A percentile compares a stretch with the other conserved stretches of the same genome.
Conservation (phyloP, 495 filamentous ascomycete genomes). For the Aspergillus olivimuriae region DNA sequence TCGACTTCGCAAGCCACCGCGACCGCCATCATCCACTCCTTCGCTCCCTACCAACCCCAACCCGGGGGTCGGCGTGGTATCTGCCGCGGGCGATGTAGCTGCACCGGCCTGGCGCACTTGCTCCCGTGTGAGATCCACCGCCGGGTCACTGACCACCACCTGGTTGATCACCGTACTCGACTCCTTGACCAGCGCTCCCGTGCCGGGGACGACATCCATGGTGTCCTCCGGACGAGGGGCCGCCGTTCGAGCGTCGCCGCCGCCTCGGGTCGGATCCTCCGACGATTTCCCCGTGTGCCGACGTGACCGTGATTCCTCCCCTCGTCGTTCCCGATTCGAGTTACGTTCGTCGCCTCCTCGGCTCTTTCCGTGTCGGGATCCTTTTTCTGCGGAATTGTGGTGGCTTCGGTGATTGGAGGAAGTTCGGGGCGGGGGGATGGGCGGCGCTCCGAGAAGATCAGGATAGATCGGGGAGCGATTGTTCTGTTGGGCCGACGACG, state of each 20-base stretch:
- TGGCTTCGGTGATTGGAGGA: conserved; percentile 38
- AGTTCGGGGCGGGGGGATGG: conserved; percentile 38
- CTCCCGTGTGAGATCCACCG: conserved; percentile 72
- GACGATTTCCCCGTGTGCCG: conserved; percentile 21
- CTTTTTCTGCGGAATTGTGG: conserved; percentile 32
- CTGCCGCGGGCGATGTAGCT: conserved; percentile 44
- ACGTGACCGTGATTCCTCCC: conserved; percentile 22
- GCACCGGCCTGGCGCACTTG: conserved; percentile 62
- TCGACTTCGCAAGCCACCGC: conserved; percentile 59
- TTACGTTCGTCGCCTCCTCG: conserved; percentile 25
- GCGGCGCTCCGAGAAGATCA: conserved; percentile 35
- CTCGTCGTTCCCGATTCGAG: conserved; percentile 27
- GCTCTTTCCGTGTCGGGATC: conserved; percentile 31
- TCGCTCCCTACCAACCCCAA: conserved; percentile 49
- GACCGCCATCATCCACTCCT: conserved; percentile 54
- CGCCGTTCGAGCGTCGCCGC: conserved; percentile 7
- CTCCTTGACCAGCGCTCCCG: conserved; percentile 30
- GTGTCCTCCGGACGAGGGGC: conserved; percentile 12
- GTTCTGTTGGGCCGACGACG: conserved; percentile 27
- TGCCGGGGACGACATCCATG: conserved; percentile 21
- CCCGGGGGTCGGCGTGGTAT: conserved; percentile 45
- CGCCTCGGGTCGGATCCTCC: conserved; percentile 21
- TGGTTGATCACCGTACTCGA: conserved; percentile 61
- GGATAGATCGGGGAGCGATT: conserved; percentile 28
- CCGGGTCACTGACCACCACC: conserved; percentile 70